Evolutionary conservation across 73 alveolate species (phyloP).

Genomic region (Diophrys sp.): DNA sequence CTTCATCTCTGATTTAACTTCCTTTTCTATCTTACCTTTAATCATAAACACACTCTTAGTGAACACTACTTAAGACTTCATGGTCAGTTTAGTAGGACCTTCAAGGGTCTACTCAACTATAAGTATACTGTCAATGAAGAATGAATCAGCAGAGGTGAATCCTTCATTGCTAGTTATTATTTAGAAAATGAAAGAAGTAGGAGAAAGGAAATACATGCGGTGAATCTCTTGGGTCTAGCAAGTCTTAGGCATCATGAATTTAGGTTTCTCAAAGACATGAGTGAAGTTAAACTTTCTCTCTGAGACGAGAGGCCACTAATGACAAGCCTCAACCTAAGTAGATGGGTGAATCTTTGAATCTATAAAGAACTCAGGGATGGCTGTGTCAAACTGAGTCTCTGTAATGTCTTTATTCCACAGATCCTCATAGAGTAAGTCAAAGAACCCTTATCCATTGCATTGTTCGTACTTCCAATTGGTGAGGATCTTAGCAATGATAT

Average conservation of each 20-base stretch:
- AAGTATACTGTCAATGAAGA: background rate
- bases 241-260: background rate
- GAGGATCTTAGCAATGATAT: no score
- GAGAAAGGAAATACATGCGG: background rate
- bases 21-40: background rate
- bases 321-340: background rate
- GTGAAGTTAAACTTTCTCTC: background rate
- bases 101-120: background rate
- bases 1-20: background rate
- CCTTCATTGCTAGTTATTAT: background rate
- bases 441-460: background rate
- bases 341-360: background rate
- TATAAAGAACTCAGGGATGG: background rate
- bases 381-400: background rate
- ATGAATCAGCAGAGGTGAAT: background rate
- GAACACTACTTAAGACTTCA: background rate
- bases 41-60: background rate
- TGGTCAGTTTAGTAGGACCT: background rate
- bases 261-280: background rate
- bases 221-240: background rate
- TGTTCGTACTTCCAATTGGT: background rate
- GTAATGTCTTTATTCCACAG: background rate
- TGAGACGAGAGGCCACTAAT: background rate
- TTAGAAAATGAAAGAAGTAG: background rate
- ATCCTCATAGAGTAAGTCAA: background rate